Conservation (phyloP, 495 filamentous ascomycete species). For the Penicillium lagena region DNA sequence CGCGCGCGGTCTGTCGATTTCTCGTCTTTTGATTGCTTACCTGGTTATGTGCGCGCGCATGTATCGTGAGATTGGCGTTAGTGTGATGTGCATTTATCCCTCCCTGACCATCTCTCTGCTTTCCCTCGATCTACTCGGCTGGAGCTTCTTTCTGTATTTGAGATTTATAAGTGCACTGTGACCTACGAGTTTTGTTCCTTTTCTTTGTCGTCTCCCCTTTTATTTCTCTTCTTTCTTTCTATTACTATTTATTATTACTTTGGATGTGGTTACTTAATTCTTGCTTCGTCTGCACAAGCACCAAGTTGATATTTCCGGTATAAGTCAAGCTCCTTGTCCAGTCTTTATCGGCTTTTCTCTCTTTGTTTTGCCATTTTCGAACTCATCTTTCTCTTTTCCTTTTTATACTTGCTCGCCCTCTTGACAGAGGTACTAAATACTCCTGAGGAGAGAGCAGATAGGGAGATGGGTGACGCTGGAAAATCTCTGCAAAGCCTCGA, state of each 20-base stretch:
- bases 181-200: conserved; percentile 26
- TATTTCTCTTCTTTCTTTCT: conserved; percentile 25
- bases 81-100: conserved; percentile 15
- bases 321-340: conserved; percentile 5
- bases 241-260: conserved; percentile 27
- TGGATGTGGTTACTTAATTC: conserved; percentile 27
- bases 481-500: too few relatives aligned
- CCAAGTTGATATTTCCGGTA: conserved; percentile 6
- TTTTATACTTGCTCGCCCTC: conserved; percentile 9
- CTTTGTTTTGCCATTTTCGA: background rate
- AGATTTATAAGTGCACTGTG: conserved; percentile 26
- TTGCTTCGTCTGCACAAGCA: conserved; percentile 8
- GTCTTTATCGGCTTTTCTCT: conserved; percentile 5
- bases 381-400: conserved; percentile 1
- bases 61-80: conserved; percentile 37
- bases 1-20: background rate
- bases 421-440: background rate
- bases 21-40: conserved; percentile 18
- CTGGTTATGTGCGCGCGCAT: conserved; percentile 23
- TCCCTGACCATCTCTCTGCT: too few relatives aligned
- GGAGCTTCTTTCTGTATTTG: conserved; percentile 22
- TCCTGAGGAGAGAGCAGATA: background rate
- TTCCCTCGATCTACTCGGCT: background rate
- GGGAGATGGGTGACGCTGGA: too few relatives aligned
- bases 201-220: conserved; percentile 21